phyloP scores from a whole-genome alignment of 352 stramenopile species.

The Ophiocytium majus region DNA sequence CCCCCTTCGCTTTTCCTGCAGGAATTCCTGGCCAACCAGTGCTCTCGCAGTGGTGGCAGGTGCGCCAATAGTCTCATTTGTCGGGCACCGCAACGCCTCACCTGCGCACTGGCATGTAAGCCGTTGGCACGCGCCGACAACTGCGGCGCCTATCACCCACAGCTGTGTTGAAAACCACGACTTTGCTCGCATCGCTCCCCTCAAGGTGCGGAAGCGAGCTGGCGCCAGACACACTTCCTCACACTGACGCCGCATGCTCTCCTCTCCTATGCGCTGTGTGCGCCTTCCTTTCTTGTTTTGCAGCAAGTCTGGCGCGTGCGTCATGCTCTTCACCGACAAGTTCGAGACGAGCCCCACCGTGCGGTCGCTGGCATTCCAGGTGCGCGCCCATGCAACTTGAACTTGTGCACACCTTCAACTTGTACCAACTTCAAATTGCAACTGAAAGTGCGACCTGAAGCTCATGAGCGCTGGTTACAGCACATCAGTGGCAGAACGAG shows the following conservation, averaged over 20 bases:
- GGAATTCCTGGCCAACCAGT: constrained; percentile 17
- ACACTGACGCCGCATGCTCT: no score
- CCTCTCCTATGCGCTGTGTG: not conserved
- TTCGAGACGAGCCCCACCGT: constrained; percentile 48
- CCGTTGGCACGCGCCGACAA: not conserved
- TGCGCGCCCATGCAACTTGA: not conserved
- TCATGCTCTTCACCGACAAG: constrained; percentile 53
- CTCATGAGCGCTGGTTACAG: not conserved
- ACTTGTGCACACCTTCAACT: no score
- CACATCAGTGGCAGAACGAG: constrained; percentile 1
- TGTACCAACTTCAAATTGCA: no score
- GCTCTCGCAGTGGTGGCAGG: constrained; percentile 8
- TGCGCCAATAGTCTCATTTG: not conserved
- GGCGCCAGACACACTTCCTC: no score
- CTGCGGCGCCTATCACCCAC: no score
- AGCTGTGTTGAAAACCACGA: no score
- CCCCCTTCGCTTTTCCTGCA: no score
- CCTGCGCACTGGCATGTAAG: not conserved
- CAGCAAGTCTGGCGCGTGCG: constrained; percentile 30
- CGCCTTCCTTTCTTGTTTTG: constrained; percentile 6
- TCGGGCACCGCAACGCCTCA: not conserved
- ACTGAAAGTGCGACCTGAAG: no score
- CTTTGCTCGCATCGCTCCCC: no score
- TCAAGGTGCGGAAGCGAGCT: no score
- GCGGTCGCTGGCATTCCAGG: constrained; percentile 43